Evolutionary conservation across 176 grass and related monocot genomes (phyloP), one percentile per base, ranked within the genome.

Genomic region (Echinochloa phyllopogon): DNA sequence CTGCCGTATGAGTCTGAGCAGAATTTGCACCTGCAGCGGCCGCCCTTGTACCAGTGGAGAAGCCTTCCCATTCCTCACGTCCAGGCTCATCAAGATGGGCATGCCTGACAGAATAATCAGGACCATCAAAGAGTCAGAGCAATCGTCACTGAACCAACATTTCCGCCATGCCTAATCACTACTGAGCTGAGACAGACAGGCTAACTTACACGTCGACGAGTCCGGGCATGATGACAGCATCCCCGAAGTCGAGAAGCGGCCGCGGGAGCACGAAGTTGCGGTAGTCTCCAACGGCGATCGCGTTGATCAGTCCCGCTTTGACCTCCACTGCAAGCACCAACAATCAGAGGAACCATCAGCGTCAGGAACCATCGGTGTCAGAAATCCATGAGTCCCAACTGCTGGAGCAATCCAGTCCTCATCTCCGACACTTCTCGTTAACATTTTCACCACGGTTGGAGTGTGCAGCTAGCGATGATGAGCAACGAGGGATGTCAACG

Each of bases 71-170:
- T 8, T 99, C 89, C 20, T 27, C 87, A 21, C 96, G 91, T 76
- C 96, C 96, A 10, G 91, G 96, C 52, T 99, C 96, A 55, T 96
- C 89, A 21, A 99, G 93, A 72, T 99, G 96, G n/a, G 86, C 91
- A 61, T 99, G 96, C 57, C 96, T 99, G 89, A 75, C 81, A 38
- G 5, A 57, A 69, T 2, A 36, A 71, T 56, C 15, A 78, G 3
- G 41, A 37, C 6, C 51, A 78, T 69, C 10, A 76, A 69, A 75
- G n/a, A 60, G 78, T 23, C 38, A 79, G 79, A 82, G 27, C 8
- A 83, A n/a, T 8, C 6, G 3, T 80, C 45, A 51, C 1, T 1
- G 25, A 60, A 2, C 4, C 6, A 20, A 6, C 48, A 15, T 21
- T 0, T 75, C 1, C 8, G 11, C 67, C 68, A 4, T 15, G 21